A percentile compares a stretch with the other conserved stretches of the same genome.
Evolutionary conservation across 352 stramenopile species (phyloP).

Genomic region (Phytophthora podocarpi): DNA sequence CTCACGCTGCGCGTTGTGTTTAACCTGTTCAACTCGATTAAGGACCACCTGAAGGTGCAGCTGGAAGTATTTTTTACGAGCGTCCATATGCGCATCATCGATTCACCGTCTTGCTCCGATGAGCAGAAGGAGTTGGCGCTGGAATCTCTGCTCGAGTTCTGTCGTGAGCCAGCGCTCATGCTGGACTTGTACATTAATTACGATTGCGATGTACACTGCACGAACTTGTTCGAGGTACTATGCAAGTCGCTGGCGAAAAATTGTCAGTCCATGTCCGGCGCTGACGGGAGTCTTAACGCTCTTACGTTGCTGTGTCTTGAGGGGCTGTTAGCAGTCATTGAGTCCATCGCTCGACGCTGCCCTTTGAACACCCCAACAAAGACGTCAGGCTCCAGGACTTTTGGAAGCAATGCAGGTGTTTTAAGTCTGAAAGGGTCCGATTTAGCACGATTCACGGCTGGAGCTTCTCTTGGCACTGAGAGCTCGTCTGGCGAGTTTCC

Average conservation of each 20-base stretch:
- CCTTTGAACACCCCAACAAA: constrained; percentile 50
- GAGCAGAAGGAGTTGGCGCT: constrained; percentile 88
- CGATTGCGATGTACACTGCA: constrained; percentile 98
- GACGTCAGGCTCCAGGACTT: constrained; percentile 27
- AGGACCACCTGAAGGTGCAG: constrained; percentile 98
- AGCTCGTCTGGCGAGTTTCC: constrained; percentile 47
- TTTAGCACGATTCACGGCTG: constrained; percentile 65
- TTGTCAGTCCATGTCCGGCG: constrained; percentile 73
- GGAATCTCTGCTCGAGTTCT: constrained; percentile 98
- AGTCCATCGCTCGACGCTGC: constrained; percentile 91
- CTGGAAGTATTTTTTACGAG: constrained; percentile 99
- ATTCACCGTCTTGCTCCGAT: constrained; percentile 80
- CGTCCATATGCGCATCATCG: constrained; percentile 96
- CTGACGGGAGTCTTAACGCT: constrained; percentile 65
- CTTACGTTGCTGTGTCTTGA: constrained; percentile 79
- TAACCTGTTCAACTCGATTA: constrained; percentile 99
- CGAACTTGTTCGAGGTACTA: constrained; percentile 98
- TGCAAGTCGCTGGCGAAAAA: constrained; percentile 93
- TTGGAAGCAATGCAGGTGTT: constrained; percentile 37
- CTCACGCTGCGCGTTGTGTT: constrained; percentile 97
- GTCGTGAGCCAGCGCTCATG: constrained; percentile 96
- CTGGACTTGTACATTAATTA: constrained; percentile 99
- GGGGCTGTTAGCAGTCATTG: constrained; percentile 93
- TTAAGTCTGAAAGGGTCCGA: constrained; percentile 69
- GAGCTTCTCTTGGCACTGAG: constrained; percentile 29